Evolutionary conservation across 495 filamentous ascomycete genomes (phyloP), one percentile per base, ranked within the genome.

Genomic region (Penicillium egyptiacum): DNA sequence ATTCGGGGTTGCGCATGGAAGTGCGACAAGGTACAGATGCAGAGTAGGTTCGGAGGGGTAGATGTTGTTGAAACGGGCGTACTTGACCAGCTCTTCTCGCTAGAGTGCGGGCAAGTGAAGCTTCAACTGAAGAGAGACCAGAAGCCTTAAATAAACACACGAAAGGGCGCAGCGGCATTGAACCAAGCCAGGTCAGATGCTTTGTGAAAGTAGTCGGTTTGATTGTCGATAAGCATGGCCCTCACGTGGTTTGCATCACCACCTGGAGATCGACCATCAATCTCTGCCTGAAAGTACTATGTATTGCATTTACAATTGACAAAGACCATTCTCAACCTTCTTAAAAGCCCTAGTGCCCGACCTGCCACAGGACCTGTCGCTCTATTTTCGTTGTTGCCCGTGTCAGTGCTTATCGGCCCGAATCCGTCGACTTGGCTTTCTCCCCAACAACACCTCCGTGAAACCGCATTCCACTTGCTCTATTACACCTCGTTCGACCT

Each of bases 1-100:
- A 22, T 63, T 69, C 57, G 17, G 56, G 60, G 49, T 43, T 55
- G 50, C 60, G 67, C 75, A 79, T 77, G 63, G 59, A 66, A 61
- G n/a, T 26, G 50, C 47, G 42, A 47, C 42, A 49, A 44, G 45
- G 47, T 49, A 45, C 48, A 45, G 61, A 16, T 43, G 42, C 45
- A 53, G 61, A n/a, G 37, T 25, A 50, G 14, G 42, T 23, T 35
- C 33, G 59, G 55, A 55, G 52, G 25, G 54, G 42, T 30, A 51
- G 19, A 17, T 37, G 20, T 61, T 51, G 30, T 50, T 57, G 55
- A 53, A 58, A 31, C 37, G 45, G 53, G 23, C 43, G 46, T 59
- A 41, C 55, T 26, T 50, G 44, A 51, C 9, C 46, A 50, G 50
- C 28, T 48, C 50, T 44, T 54, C 41, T 62, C 54, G 53, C 28